Conservation (phyloP, 768 basidiomycete species). For the Suillus fuscotomentosus region DNA sequence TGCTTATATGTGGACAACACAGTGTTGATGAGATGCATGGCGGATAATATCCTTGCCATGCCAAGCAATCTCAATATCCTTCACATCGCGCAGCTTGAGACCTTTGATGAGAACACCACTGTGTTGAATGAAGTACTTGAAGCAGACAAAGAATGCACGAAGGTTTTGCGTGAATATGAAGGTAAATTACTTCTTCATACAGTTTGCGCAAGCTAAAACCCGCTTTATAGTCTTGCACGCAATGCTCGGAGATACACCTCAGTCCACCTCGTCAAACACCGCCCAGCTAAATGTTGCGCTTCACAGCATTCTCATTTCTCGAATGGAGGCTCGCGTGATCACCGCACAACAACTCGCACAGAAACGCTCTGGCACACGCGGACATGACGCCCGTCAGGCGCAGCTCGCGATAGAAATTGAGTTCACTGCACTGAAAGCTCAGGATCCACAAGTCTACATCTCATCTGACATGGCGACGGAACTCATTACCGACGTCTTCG, state of each 20-base stretch:
- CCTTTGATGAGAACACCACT: slow-evolving; percentile 10
- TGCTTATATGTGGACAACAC: background rate
- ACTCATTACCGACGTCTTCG: slow-evolving; percentile 10
- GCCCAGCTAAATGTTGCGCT: slow-evolving; percentile 4
- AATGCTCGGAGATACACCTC: slow-evolving; percentile 4
- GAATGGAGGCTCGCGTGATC: background rate
- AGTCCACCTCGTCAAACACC: background rate
- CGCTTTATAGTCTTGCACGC: slow-evolving; percentile 3
- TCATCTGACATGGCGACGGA: slow-evolving; percentile 7
- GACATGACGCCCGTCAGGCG: slow-evolving; percentile 11
- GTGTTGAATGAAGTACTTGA: slow-evolving; percentile 10
- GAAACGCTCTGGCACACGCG: slow-evolving; percentile 11
- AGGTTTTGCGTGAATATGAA: slow-evolving; percentile 11
- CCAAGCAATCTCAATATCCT: slow-evolving; percentile 12
- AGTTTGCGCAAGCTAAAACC: background rate
- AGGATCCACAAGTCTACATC: slow-evolving; percentile 9
- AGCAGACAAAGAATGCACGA: slow-evolving; percentile 7
- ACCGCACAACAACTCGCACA: slow-evolving; percentile 8
- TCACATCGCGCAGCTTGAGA: slow-evolving; percentile 13
- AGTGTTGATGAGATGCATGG: slow-evolving; percentile 13
- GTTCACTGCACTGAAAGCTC: slow-evolving; percentile 3
- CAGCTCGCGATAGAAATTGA: slow-evolving; percentile 9
- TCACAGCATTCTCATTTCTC: slow-evolving; percentile 9
- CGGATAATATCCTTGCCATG: slow-evolving; percentile 15
- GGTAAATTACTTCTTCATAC: background rate